Percentiles rank a stretch among this genome's conserved stretches.
These are phyloP conservation scores for Talaromyces islandicus DNA, from an alignment of 2,329 filamentous ascomycete species.

Conservation along the genomic window DNA sequence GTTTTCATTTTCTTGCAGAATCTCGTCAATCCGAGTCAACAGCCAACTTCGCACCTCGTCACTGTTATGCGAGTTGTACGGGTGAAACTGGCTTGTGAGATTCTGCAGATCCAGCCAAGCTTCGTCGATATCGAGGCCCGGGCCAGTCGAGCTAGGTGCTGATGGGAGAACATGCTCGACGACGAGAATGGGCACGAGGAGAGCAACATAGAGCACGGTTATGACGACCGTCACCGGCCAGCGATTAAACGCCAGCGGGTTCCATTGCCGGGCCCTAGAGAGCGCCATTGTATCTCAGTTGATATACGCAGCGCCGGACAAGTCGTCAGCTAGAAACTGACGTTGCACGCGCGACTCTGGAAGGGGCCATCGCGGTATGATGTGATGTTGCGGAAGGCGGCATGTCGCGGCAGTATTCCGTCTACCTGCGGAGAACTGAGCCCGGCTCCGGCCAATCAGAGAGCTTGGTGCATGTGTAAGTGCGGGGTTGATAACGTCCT, in stretches of 20 bases:
- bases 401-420: background rate
- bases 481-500: background rate
- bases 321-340: background rate
- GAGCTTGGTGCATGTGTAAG: background rate
- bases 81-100: conserved; percentile 72
- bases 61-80: conserved; percentile 81
- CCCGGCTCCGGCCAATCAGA: background rate
- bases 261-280: conserved; percentile 24
- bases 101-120: conserved; percentile 79
- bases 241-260: conserved; percentile 67
- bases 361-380: background rate
- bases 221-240: conserved; percentile 76
- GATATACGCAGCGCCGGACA: background rate
- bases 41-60: conserved; percentile 74
- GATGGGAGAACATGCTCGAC: conserved; percentile 71
- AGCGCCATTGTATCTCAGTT: conserved; percentile 24
- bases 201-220: conserved; percentile 67
- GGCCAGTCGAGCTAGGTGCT: conserved; percentile 51
- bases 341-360: background rate
- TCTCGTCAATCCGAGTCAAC: conserved; percentile 62
- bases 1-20: conserved; percentile 56
- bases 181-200: conserved; percentile 66
- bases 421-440: background rate
- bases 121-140: conserved; percentile 72
- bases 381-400: background rate